These are phyloP conservation scores for Exophiala phaeomuriformis DNA, from an alignment of 2,329 filamentous ascomycete genomes.

Conservation along the genomic window DNA sequence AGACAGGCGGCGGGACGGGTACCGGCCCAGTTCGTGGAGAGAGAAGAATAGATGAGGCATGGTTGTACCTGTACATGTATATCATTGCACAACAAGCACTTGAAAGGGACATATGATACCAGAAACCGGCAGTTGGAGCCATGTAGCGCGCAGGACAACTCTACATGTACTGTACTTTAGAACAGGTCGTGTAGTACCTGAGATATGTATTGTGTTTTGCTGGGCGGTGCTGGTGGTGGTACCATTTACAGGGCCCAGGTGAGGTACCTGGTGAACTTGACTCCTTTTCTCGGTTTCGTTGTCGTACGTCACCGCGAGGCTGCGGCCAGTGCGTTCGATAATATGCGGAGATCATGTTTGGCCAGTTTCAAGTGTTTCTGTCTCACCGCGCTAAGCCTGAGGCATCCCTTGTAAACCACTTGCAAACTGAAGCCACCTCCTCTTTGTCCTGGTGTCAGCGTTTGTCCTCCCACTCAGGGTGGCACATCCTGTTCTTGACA, in stretches of 20 bases:
- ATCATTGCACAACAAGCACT: background rate
- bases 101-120: background rate
- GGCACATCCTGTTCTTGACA: background rate
- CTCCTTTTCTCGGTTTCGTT: background rate
- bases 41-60: constrained; percentile 4
- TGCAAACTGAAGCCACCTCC: constrained; percentile 1
- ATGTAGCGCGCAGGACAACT: background rate
- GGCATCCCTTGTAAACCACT: background rate
- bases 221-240: background rate
- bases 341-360: background rate
- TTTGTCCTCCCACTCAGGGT: constrained; percentile 4
- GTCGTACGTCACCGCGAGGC: constrained; percentile 20
- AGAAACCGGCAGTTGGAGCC: background rate
- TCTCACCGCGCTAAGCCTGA: constrained; percentile 16
- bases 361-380: constrained; percentile 3
- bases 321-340: constrained; percentile 1
- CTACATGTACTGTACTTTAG: background rate
- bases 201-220: background rate
- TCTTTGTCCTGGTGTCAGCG: background rate
- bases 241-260: background rate
- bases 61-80: background rate
- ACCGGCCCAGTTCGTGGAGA: background rate
- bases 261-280: background rate
- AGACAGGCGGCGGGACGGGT: constrained; percentile 26
- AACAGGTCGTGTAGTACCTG: background rate